A percentile compares a stretch with the other conserved stretches of the same genome.
phyloP scores from a whole-genome alignment of 2,329 filamentous ascomycete species.

The Botryotinia calthae region DNA sequence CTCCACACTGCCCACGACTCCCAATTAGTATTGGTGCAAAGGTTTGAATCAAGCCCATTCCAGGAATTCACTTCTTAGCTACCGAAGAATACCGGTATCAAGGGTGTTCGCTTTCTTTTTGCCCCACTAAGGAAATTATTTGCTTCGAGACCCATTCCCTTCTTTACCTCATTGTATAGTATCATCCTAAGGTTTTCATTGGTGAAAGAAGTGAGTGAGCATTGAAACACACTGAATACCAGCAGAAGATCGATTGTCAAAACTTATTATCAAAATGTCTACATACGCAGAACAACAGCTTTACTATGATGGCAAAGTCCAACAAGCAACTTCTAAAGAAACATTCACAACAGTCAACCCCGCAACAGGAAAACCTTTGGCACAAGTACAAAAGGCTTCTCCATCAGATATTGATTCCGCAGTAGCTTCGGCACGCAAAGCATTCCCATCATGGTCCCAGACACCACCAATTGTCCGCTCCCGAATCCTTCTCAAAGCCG shows the following conservation, averaged over 20 bases:
- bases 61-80: neutral
- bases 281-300: slow-evolving; percentile 58
- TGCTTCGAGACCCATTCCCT: slow-evolving; percentile 2
- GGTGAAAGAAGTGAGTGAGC: slow-evolving; percentile 11
- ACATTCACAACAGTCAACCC: slow-evolving; percentile 75
- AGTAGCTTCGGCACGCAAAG: slow-evolving; percentile 65
- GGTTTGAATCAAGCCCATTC: neutral
- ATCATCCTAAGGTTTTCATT: slow-evolving; percentile 7
- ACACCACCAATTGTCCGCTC: slow-evolving; percentile 73
- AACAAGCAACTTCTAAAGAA: slow-evolving; percentile 56
- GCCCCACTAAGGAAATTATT: slow-evolving; percentile 17
- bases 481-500: slow-evolving; percentile 74
- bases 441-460: slow-evolving; percentile 73
- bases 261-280: slow-evolving; percentile 22
- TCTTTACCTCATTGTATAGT: neutral
- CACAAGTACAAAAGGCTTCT: slow-evolving; percentile 70
- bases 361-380: slow-evolving; percentile 64
- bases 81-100: neutral
- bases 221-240: slow-evolving; percentile 6
- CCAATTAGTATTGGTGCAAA: neutral
- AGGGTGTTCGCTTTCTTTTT: neutral
- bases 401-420: slow-evolving; percentile 67
- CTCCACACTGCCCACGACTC: neutral
- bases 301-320: slow-evolving; percentile 71
- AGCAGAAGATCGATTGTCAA: slow-evolving; percentile 23